These are phyloP conservation scores for Backusella luteola DNA, from an alignment of 192 early-diverging fungal genomes.

Conservation along the genomic window DNA sequence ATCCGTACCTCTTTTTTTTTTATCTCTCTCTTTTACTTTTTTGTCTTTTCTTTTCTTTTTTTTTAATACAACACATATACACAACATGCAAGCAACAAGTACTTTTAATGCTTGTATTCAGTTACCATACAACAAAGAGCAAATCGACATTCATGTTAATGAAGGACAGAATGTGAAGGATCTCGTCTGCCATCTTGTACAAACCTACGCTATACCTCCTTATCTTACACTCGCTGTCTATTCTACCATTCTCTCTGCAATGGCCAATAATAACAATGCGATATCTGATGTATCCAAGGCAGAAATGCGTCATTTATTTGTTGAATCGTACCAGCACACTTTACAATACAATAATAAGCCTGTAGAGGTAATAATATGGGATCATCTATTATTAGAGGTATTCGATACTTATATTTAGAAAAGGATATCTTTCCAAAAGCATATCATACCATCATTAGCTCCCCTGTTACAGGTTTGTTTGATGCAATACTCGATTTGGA, in stretches of 20 bases:
- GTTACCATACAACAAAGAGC: not conserved
- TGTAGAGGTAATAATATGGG: slow-evolving; percentile 33
- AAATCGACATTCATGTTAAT: slow-evolving; percentile 1
- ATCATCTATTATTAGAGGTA: no score
- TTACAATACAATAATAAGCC: slow-evolving; percentile 43
- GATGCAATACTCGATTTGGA: slow-evolving; percentile 55
- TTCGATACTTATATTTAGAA: not conserved
- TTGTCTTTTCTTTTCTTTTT: not conserved
- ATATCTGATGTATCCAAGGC: not conserved
- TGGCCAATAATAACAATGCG: slow-evolving; percentile 7
- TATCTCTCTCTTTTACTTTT: not conserved
- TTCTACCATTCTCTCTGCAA: slow-evolving; percentile 37
- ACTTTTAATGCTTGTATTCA: not conserved
- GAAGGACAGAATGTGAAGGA: slow-evolving; percentile 45
- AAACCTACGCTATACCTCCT: slow-evolving; percentile 41
- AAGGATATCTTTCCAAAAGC: slow-evolving; percentile 60
- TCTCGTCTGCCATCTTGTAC: slow-evolving; percentile 36
- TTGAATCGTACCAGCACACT: slow-evolving; percentile 44
- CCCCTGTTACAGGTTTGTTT: slow-evolving; percentile 52
- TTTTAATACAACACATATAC: not conserved
- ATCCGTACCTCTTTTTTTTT: not conserved
- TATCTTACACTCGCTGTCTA: slow-evolving; percentile 47
- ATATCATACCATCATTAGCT: slow-evolving; percentile 53
- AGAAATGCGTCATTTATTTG: slow-evolving; percentile 32
- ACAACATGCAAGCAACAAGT: not conserved